These are phyloP conservation scores for Brassica cretica DNA, from an alignment of 345 rosid species.

Conservation along the genomic window DNA sequence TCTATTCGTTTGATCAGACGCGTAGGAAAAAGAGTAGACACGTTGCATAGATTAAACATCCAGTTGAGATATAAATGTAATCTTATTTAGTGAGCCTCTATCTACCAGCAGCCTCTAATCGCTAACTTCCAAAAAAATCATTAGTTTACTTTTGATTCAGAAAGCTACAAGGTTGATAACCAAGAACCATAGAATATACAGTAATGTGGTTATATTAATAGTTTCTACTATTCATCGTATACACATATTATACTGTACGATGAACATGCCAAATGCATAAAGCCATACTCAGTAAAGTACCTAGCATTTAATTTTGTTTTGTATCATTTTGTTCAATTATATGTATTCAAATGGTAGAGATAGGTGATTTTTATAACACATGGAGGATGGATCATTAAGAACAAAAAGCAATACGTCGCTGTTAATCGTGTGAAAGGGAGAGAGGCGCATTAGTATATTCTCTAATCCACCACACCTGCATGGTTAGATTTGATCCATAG, in stretches of 20 bases:
- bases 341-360: not conserved
- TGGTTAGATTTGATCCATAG: conserved; percentile 26
- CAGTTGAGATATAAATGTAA: not conserved
- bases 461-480: conserved; percentile 24
- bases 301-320: not conserved
- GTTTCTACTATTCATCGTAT: conserved; percentile 2
- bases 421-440: conserved; percentile 25
- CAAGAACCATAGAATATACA: conserved; percentile 8
- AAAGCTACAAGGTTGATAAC: conserved; percentile 20
- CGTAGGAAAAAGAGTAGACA: conserved; percentile 21
- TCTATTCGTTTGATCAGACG: conserved; percentile 21
- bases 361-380: not conserved
- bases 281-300: not conserved
- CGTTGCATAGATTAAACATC: conserved; percentile 8
- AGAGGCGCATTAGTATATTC: not conserved
- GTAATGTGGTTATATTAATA: conserved; percentile 1
- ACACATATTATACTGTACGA: conserved; percentile 3
- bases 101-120: conserved; percentile 28
- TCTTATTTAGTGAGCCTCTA: not conserved
- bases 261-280: conserved; percentile 18
- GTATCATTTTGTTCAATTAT: not conserved
- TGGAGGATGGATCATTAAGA: not conserved
- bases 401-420: conserved; percentile 18
- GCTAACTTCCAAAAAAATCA: conserved; percentile 6
- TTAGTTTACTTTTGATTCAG: conserved; percentile 9